Evolutionary conservation across 2,329 filamentous ascomycete species (phyloP), one percentile per base, ranked within the genome.

Genomic region (Thelonectria discophora): DNA sequence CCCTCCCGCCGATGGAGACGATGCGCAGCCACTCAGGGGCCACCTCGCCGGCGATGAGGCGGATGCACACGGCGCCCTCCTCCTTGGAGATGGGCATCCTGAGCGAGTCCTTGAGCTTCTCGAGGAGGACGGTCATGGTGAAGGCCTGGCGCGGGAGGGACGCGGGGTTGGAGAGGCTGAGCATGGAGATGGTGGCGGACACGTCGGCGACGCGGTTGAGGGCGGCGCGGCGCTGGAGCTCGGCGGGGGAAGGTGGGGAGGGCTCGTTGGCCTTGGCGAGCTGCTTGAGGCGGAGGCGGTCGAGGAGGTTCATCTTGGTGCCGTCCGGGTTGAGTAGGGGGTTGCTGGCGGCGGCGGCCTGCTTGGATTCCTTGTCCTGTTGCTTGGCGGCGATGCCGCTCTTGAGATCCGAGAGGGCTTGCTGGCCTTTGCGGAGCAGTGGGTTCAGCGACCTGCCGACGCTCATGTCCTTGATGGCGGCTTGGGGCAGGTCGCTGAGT

Each of bases 201-300:
- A 93, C 84, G 69, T 93, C 90, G n/a, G 84, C 81, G 1, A 88
- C 85, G 10, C 90, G 85, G 68, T 90, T 86, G 21, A 92, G 79
- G 0, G 90, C 90, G 3, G 87, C 85, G 13, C 82, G 84, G 12
- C 89, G 88, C 64, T 85, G 79, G 3, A 91, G 77, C 67, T 88
- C 82, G 0, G 84, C 80, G 0, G 82, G 71, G 1, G 88, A 81
- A 1, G 90, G 79, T 0, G 89, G 87, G 0, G 83, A 75, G 5
- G 82, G 75, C 73, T 88, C 91, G 51, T 77, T 80, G 9, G 80
- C 75, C 67, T 84, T 84, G 73, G 85, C 81, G 67, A 83, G 76
- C 67, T 91, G 86, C 79, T 94, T 94, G 56, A 84, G 82, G 65
- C 90, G 88, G 65, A 96, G 86, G 50, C 91, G 89, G 74, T 94